Conservation (phyloP, 2,329 filamentous ascomycete species). For the Xylariaceae sp. region DNA sequence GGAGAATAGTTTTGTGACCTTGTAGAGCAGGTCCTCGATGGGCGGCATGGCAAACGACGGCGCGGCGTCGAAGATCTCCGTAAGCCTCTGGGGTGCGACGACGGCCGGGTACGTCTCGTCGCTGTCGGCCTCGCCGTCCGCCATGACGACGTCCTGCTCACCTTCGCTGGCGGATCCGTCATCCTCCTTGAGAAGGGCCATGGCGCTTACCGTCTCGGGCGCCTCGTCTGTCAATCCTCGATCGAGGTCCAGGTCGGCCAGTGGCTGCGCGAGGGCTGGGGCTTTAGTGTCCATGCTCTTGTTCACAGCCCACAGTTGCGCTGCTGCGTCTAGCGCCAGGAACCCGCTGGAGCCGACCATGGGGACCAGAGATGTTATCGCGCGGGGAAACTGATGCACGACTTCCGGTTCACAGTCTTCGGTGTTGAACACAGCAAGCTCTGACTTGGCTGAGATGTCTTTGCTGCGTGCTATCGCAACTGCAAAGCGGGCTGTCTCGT, state of each 20-base stretch:
- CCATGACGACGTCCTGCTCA: constrained; percentile 37
- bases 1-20: constrained; percentile 56
- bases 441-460: constrained; percentile 33
- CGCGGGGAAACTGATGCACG: constrained; percentile 45
- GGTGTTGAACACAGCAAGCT: constrained; percentile 61
- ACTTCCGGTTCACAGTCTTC: constrained; percentile 52
- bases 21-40: constrained; percentile 68
- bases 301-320: constrained; percentile 58
- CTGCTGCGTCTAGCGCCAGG: constrained; percentile 65
- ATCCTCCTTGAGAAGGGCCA: constrained; percentile 28
- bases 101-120: constrained; percentile 50
- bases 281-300: constrained; percentile 51
- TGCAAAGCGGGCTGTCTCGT: constrained; percentile 56
- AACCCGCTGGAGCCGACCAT: constrained; percentile 62
- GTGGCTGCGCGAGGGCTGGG: constrained; percentile 45
- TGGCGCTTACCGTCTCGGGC: constrained; percentile 19
- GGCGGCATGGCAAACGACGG: constrained; percentile 63
- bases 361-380: constrained; percentile 61
- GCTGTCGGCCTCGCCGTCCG: constrained; percentile 40
- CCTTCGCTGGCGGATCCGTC: constrained; percentile 34
- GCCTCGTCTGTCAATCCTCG: constrained; percentile 21
- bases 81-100: constrained; percentile 59
- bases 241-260: constrained; percentile 46
- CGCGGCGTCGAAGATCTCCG: constrained; percentile 62
- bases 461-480: constrained; percentile 40